Evolutionary conservation across 2,329 filamentous ascomycete genomes (phyloP).

Genomic region (Microdochium trichocladiopsis): DNA sequence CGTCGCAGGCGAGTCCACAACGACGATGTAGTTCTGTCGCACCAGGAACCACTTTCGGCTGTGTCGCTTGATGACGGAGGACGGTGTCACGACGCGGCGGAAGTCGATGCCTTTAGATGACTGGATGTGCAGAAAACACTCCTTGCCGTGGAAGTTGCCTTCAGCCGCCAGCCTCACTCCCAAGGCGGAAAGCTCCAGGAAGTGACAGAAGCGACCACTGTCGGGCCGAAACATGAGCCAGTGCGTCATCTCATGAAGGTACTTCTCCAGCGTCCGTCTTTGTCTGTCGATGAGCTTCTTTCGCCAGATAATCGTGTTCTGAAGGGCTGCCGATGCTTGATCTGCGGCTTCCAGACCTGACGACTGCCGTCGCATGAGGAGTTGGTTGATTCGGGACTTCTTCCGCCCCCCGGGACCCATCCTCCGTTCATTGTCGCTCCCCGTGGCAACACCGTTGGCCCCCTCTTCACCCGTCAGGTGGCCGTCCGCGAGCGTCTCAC

Average conservation of each 20-base stretch:
- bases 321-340: conserved; percentile 30
- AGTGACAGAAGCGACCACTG: conserved; percentile 92
- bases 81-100: conserved; percentile 70
- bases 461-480: conserved; percentile 31
- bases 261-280: conserved; percentile 78
- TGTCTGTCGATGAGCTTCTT: conserved; percentile 73
- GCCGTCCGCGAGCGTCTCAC: conserved; percentile 24
- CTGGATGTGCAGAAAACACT: conserved; percentile 88
- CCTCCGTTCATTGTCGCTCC: conserved; percentile 59
- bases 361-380: conserved; percentile 46
- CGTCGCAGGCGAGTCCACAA: conserved; percentile 96
- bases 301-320: conserved; percentile 46
- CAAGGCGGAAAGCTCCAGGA: conserved; percentile 87
- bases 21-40: conserved; percentile 95
- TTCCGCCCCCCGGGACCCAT: conserved; percentile 27
- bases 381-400: conserved; percentile 45
- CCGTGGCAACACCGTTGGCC: conserved; percentile 54
- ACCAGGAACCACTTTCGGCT: conserved; percentile 96
- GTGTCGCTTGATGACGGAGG: conserved; percentile 74
- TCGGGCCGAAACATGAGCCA: conserved; percentile 96
- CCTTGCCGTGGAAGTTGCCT: conserved; percentile 95
- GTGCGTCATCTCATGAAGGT: conserved; percentile 87
- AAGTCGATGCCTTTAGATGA: conserved; percentile 86
- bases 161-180: conserved; percentile 91
- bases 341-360: conserved; percentile 40